Base-by-base conservation (phyloP, 345 rosid species). In the Ceriops zippeliana region DNA sequence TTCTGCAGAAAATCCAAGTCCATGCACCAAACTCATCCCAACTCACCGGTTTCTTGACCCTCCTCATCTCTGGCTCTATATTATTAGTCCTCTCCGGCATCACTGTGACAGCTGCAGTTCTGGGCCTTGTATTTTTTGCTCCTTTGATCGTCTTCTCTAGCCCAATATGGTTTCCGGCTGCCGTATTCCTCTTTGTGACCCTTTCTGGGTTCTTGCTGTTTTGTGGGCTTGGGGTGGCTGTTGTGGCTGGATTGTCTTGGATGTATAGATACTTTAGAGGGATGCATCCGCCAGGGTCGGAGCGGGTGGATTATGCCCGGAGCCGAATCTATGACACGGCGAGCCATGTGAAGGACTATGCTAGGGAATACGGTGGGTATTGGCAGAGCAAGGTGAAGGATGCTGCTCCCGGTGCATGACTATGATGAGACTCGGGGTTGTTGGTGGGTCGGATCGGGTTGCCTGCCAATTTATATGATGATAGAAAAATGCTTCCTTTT, bases 371-470 rank as follows among this genome's bases (percentile, higher is more conserved):
- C 46, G 93, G 97, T 34, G 99, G 87, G 66, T 86, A 85, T 61
- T 73, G 88, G 65, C 93, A 88, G 80, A 81, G 85, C 75, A 91
- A 81, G 80, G 85, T 86, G n/a, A 91, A 93, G 79, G 96, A 91
- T 75, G 96, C 92, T 1, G 99, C 99, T 72, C 96, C 98, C 31
- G 89, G 97, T 70, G 96, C 99, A 15, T 93, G 83, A 86, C 30
- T 58, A 49, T 26, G 54, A 26, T 22, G 34, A 9, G 51, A 22
- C n/a, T 8, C 4, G 4, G 58, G 24, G 58, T 24, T 11, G 32
- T 7, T 7, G 19, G 7, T 7, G 16, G 13, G 15, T 22, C 61
- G 66, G 47, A 7, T 16, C 10, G 21, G 68, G 72, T 54, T 66
- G 68, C 17, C 11, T 42, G 38, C 59, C 28, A 11, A 51, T 59